Conservation (phyloP, 208 protist genomes). For the Polymyxa betae region DNA sequence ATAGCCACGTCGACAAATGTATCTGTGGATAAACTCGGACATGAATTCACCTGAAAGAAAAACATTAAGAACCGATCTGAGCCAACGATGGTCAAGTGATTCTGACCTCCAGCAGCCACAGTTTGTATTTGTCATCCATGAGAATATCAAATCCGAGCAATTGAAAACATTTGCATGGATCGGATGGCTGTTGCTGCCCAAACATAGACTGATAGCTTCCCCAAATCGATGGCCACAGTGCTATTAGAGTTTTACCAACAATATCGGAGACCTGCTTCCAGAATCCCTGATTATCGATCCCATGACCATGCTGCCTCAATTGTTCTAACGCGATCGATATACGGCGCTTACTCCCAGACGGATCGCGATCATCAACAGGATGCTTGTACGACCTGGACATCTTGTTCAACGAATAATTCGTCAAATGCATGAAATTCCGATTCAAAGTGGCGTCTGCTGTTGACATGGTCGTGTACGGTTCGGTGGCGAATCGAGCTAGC, state of each 20-base stretch:
- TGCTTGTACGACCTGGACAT: background rate
- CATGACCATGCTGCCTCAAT: background rate
- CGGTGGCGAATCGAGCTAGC: constrained; percentile 57
- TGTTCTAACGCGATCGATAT: background rate
- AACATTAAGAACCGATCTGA: background rate
- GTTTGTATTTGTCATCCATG: constrained; percentile 52
- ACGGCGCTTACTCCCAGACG: background rate
- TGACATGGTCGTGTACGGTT: constrained; percentile 6
- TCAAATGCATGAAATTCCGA: constrained; percentile 51
- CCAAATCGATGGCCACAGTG: constrained; percentile 18
- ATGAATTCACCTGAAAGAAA: constrained; percentile 18
- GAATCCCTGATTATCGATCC: background rate
- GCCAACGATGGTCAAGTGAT: background rate
- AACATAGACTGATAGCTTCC: constrained; percentile 23
- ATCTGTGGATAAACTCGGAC: background rate
- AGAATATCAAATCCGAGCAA: constrained; percentile 61
- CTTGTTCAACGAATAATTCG: constrained; percentile 53
- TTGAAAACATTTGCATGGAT: constrained; percentile 11
- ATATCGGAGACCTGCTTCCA: constrained; percentile 41
- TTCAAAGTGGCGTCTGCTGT: constrained; percentile 17
- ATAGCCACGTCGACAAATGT: background rate
- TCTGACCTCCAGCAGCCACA: constrained; percentile 58
- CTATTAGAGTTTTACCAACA: background rate
- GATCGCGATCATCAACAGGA: background rate
- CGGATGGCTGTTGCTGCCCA: background rate